Conservation (phyloP, 306 rosid species). For the Prunus kanzakura region DNA sequence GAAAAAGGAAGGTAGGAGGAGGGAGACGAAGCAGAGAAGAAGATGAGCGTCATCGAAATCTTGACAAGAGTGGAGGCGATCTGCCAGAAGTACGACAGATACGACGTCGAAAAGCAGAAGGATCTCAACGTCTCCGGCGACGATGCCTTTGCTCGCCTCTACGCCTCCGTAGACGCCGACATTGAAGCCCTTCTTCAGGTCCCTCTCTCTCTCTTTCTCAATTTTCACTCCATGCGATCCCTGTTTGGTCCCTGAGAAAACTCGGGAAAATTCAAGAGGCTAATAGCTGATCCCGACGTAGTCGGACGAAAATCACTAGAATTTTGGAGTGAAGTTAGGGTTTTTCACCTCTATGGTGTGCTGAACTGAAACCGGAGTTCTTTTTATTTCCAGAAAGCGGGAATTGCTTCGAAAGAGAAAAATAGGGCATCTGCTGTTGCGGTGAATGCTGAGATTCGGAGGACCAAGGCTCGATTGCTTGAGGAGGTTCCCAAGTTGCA, state of each 20-base stretch:
- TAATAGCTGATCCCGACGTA: constrained; percentile 4
- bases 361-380: background rate
- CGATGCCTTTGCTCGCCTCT: constrained; percentile 92
- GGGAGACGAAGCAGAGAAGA: constrained; percentile 1
- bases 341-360: background rate
- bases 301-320: background rate
- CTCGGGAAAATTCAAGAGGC: background rate
- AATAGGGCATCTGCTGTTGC: constrained; percentile 87
- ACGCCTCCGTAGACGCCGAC: constrained; percentile 66
- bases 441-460: constrained; percentile 96
- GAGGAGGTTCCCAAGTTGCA: constrained; percentile 98
- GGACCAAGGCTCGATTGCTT: constrained; percentile 79
- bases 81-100: constrained; percentile 90
- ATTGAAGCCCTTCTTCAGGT: constrained; percentile 76
- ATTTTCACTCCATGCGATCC: background rate
- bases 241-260: constrained; percentile 14
- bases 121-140: constrained; percentile 83
- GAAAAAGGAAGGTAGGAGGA: constrained; percentile 8
- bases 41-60: constrained; percentile 93
- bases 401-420: constrained; percentile 78
- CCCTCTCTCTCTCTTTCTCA: background rate
- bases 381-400: constrained; percentile 78
- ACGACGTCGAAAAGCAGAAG: constrained; percentile 77
- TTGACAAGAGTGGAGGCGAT: constrained; percentile 93
- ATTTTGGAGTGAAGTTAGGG: background rate